phyloP scores from a whole-genome alignment of 75 land plant species.

The Selaginella moellendorffii region DNA sequence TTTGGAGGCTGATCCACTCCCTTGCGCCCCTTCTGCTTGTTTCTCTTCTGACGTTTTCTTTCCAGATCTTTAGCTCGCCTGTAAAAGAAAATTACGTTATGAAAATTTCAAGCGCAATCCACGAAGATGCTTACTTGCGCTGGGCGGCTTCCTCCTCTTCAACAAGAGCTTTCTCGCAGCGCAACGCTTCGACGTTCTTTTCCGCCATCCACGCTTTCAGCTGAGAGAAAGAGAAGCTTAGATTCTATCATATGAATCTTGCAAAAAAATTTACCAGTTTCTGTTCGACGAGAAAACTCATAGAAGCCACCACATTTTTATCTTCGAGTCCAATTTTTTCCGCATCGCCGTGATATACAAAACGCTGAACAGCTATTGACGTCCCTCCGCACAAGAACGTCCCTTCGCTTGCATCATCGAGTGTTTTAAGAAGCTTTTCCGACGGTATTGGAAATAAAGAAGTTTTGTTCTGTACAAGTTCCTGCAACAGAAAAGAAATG shows the following conservation, averaged over 20 bases:
- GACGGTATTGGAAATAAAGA: constrained; percentile 42
- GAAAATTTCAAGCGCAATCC: neutral
- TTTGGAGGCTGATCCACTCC: constrained; percentile 18
- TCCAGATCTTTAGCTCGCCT: constrained; percentile 44
- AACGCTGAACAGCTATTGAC: constrained; percentile 43
- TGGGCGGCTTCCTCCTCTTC: constrained; percentile 94
- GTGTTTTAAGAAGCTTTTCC: constrained; percentile 42
- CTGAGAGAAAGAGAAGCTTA: constrained; percentile 22
- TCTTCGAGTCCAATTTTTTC: constrained; percentile 56
- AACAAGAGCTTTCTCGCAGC: constrained; percentile 62
- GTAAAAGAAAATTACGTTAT: neutral
- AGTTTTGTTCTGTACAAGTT: constrained; percentile 44
- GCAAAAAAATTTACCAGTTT: constrained; percentile 37
- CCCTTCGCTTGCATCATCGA: constrained; percentile 83
- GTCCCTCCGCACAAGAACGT: constrained; percentile 73
- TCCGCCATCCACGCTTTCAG: constrained; percentile 79
- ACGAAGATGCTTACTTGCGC: constrained; percentile 34
- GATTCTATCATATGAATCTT: neutral
- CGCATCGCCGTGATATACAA: constrained; percentile 66
- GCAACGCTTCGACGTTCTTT: constrained; percentile 77
- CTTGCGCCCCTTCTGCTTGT: constrained; percentile 44
- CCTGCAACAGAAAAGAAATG: constrained; percentile 27
- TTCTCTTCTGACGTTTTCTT: constrained; percentile 40
- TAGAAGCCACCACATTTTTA: constrained; percentile 60
- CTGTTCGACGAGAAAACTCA: constrained; percentile 57